phyloP scores from a whole-genome alignment of 441 rosid genomes.

The Viola pubescens region DNA sequence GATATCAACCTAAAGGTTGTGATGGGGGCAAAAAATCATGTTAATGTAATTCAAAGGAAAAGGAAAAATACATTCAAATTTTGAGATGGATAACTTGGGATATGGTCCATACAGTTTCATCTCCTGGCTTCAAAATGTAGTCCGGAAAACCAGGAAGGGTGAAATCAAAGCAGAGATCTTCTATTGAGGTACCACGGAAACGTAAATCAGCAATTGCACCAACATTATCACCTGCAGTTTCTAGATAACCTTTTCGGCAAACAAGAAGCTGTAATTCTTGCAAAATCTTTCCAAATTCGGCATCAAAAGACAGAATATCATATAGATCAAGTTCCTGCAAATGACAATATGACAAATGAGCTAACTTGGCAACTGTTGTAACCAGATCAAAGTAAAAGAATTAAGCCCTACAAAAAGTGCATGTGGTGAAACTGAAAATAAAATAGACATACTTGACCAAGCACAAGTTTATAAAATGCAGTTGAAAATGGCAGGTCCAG shows the following conservation, averaged over 20 bases:
- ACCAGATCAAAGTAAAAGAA: slow-evolving; percentile 2
- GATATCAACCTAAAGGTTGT: slow-evolving; percentile 55
- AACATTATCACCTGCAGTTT: slow-evolving; percentile 31
- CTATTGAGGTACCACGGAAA: slow-evolving; percentile 60
- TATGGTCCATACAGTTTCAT: slow-evolving; percentile 52
- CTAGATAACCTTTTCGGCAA: slow-evolving; percentile 68
- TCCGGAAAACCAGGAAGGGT: slow-evolving; percentile 97
- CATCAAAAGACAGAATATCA: slow-evolving; percentile 76
- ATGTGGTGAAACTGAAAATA: not conserved
- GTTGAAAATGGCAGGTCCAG: slow-evolving; percentile 82
- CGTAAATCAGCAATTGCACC: slow-evolving; percentile 39
- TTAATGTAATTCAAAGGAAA: not conserved
- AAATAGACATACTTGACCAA: slow-evolving; percentile 68
- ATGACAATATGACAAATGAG: not conserved
- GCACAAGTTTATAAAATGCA: slow-evolving; percentile 80
- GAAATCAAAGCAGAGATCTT: slow-evolving; percentile 90
- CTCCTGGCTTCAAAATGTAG: slow-evolving; percentile 67
- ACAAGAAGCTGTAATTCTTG: slow-evolving; percentile 80
- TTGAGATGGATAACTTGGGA: slow-evolving; percentile 3
- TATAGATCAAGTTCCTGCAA: slow-evolving; percentile 97
- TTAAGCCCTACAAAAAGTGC: not conserved
- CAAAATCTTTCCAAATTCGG: slow-evolving; percentile 80
- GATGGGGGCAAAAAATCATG: slow-evolving; percentile 4
- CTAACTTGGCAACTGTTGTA: not conserved
- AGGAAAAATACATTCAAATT: not conserved